These are phyloP conservation scores for Fusarium pseudoanthophilum DNA, from an alignment of 2,329 filamentous ascomycete genomes.

Conservation along the genomic window DNA sequence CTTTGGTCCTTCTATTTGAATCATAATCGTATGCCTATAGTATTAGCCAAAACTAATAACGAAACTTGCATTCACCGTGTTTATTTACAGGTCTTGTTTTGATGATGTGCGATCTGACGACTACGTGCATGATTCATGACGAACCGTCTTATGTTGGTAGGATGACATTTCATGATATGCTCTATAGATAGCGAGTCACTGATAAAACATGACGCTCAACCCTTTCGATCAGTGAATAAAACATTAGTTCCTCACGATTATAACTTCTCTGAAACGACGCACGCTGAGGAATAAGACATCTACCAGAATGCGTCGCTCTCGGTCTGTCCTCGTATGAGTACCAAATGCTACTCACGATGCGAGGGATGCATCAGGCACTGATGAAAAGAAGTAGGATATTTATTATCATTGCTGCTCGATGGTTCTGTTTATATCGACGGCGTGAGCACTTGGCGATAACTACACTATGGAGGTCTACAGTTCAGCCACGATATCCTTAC, in stretches of 20 bases:
- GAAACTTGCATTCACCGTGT: no score
- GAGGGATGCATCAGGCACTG: conserved; percentile 16
- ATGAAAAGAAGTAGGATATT: conserved; percentile 16
- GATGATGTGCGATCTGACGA: background rate
- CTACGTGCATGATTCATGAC: no score
- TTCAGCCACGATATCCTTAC: background rate
- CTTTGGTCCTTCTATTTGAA: background rate
- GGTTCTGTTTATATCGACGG: no score
- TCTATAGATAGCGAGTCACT: background rate
- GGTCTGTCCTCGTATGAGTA: background rate
- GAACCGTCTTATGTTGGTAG: background rate
- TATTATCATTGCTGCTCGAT: no score
- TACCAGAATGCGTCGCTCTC: background rate
- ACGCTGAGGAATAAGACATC: background rate
- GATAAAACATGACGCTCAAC: background rate
- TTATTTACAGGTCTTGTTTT: no score
- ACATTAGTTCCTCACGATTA: background rate
- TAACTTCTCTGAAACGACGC: fast-evolving
- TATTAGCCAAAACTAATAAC: no score
- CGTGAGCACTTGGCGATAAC: background rate
- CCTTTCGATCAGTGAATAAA: background rate
- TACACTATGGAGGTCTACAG: no score
- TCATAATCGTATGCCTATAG: no score
- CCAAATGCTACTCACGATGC: conserved; percentile 38
- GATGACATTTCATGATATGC: background rate